These are phyloP conservation scores for Viola pubescens DNA, from an alignment of 441 rosid genomes.

Conservation along the genomic window DNA sequence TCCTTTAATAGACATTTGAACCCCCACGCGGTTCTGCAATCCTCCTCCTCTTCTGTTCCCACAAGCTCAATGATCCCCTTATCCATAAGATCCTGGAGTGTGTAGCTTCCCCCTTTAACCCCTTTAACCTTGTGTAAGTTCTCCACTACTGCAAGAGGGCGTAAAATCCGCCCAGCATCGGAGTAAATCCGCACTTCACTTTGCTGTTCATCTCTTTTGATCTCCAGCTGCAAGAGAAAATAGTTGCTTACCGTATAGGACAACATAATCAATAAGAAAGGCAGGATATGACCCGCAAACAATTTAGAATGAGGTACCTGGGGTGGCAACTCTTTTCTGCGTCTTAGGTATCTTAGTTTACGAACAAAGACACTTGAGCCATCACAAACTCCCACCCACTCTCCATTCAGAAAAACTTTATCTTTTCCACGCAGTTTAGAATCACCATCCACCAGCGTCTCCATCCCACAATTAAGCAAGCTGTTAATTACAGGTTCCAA, in stretches of 20 bases:
- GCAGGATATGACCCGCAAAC: not conserved
- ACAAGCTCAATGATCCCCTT: slow-evolving; percentile 64
- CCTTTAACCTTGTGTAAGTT: slow-evolving; percentile 46
- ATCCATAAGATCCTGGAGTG: slow-evolving; percentile 52
- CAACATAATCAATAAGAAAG: not conserved
- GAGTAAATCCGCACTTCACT: slow-evolving; percentile 71
- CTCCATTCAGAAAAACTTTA: slow-evolving; percentile 82
- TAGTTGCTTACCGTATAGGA: too few relatives aligned
- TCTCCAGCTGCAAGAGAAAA: slow-evolving; percentile 57
- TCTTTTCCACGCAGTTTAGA: slow-evolving; percentile 38
- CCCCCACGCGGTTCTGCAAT: slow-evolving; percentile 66
- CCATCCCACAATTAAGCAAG: slow-evolving; percentile 62
- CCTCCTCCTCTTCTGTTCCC: slow-evolving; percentile 93
- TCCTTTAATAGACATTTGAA: slow-evolving; percentile 46
- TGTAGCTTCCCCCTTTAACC: slow-evolving; percentile 40
- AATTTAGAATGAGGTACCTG: slow-evolving; percentile 39
- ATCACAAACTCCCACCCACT: slow-evolving; percentile 75
- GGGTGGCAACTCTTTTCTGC: slow-evolving; percentile 48
- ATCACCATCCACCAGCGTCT: slow-evolving; percentile 47
- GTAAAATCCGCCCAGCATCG: slow-evolving; percentile 85
- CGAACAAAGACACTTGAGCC: slow-evolving; percentile 50
- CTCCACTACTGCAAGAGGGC: slow-evolving; percentile 77
- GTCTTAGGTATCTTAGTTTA: slow-evolving; percentile 49
- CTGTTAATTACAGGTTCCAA: slow-evolving; percentile 39
- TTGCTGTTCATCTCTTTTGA: slow-evolving; percentile 61